Evolutionary conservation across 805 yeast genomes (phyloP).

Genomic region (Trichomonascus vanleenenianus): DNA sequence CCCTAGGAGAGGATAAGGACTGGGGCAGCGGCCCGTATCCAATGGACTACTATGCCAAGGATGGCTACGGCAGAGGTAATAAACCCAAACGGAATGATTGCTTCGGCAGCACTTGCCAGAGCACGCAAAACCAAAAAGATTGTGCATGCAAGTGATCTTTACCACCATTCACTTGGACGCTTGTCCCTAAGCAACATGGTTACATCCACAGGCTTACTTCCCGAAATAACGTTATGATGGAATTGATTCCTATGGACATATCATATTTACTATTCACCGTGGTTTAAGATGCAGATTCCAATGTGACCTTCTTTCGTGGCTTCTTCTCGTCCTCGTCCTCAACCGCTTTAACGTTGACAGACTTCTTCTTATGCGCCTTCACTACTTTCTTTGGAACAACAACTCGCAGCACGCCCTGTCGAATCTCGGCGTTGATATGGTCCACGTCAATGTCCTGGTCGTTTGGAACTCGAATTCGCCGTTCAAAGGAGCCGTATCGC

Average conservation of each 20-base stretch:
- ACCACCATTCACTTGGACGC: no score
- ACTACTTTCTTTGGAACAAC: slow-evolving; percentile 32
- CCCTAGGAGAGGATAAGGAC: slow-evolving; percentile 61
- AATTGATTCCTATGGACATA: no score
- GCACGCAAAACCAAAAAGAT: neutral
- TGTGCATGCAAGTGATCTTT: no score
- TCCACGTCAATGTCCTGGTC: slow-evolving; percentile 47
- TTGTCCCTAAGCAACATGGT: no score
- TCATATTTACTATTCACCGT: no score
- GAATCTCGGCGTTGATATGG: slow-evolving; percentile 43
- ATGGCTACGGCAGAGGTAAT: slow-evolving; percentile 88
- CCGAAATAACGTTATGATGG: no score
- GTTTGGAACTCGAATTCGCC: slow-evolving; percentile 48
- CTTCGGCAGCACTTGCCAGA: neutral
- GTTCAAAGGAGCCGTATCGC: slow-evolving; percentile 49
- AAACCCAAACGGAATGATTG: slow-evolving; percentile 40
- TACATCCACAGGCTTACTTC: no score
- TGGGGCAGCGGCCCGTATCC: slow-evolving; percentile 60
- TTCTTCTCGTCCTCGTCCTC: slow-evolving; percentile 10
- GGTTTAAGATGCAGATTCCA: no score
- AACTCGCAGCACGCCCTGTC: slow-evolving; percentile 47
- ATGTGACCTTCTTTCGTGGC: neutral
- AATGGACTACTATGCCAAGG: slow-evolving; percentile 88
- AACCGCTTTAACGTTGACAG: slow-evolving; percentile 21
- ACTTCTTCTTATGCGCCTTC: slow-evolving; percentile 18